phyloP scores from a whole-genome alignment of 2,329 filamentous ascomycete species.

The Pseudogymnoascus sp. region DNA sequence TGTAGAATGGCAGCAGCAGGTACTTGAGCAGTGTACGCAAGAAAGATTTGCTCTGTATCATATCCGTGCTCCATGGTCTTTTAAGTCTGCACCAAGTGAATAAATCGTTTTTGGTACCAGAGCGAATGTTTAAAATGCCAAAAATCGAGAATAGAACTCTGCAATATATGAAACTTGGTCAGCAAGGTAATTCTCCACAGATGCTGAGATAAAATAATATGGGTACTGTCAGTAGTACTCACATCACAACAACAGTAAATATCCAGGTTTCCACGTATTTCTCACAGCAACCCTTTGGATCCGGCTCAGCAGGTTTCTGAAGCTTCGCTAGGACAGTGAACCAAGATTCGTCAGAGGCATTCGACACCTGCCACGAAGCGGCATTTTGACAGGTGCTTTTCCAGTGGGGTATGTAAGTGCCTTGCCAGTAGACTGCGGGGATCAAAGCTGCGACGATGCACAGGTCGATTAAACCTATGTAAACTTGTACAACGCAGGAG shows the following conservation, averaged over 20 bases:
- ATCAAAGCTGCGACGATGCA: background rate
- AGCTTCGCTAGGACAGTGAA: background rate
- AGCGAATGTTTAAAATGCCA: background rate
- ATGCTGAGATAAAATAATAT: background rate
- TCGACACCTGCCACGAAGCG: background rate
- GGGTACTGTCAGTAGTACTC: background rate
- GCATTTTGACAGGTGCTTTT: background rate
- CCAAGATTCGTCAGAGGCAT: background rate
- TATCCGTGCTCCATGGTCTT: background rate
- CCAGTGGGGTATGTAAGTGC: background rate
- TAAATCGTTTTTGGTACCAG: background rate
- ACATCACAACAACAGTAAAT: background rate
- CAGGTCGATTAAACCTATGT: background rate
- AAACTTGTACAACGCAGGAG: background rate
- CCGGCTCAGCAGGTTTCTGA: background rate
- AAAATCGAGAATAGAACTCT: background rate
- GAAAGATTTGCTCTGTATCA: background rate
- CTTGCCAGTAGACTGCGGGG: background rate
- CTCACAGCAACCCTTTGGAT: background rate
- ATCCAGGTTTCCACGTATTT: background rate
- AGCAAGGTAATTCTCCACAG: background rate
- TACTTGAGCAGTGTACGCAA: background rate
- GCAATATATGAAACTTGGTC: background rate
- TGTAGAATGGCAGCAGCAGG: background rate
- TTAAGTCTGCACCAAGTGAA: background rate